phyloP scores from a whole-genome alignment of 2,329 filamentous ascomycete species.

The Aspergillus spinulosporus region DNA sequence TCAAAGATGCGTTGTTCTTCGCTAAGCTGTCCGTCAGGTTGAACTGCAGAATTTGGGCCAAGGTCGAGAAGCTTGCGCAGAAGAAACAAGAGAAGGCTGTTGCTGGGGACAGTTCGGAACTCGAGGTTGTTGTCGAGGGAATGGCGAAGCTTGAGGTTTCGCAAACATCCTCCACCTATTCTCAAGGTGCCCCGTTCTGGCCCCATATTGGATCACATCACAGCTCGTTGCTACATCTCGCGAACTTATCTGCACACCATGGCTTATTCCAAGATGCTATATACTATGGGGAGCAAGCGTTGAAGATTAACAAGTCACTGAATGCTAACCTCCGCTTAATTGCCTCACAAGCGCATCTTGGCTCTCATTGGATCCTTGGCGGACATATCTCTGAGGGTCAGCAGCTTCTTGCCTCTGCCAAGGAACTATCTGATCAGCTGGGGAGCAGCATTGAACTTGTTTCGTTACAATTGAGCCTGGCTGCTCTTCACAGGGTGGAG shows the following conservation, averaged over 20 bases:
- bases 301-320: constrained; percentile 71
- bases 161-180: constrained; percentile 46
- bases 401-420: constrained; percentile 60
- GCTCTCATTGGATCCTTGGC: constrained; percentile 52
- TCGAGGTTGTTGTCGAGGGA: constrained; percentile 41
- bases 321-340: constrained; percentile 58
- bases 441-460: constrained; percentile 56
- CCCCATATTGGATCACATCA: constrained; percentile 72
- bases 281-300: constrained; percentile 82
- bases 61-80: constrained; percentile 48
- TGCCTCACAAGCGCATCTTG: constrained; percentile 49
- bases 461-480: constrained; percentile 48
- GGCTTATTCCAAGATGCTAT: constrained; percentile 86
- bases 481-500: constrained; percentile 48
- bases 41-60: constrained; percentile 54
- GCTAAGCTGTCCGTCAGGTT: constrained; percentile 52
- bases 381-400: constrained; percentile 52
- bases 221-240: constrained; percentile 69
- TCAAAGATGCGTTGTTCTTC: constrained; percentile 49
- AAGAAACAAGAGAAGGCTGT: constrained; percentile 35
- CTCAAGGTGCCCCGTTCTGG: constrained; percentile 73
- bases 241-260: constrained; percentile 75
- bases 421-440: constrained; percentile 53
- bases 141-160: constrained; percentile 43
- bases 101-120: constrained; percentile 28